These are phyloP conservation scores for Cetradonia linearis DNA, from an alignment of 495 filamentous ascomycete genomes.

Conservation along the genomic window DNA sequence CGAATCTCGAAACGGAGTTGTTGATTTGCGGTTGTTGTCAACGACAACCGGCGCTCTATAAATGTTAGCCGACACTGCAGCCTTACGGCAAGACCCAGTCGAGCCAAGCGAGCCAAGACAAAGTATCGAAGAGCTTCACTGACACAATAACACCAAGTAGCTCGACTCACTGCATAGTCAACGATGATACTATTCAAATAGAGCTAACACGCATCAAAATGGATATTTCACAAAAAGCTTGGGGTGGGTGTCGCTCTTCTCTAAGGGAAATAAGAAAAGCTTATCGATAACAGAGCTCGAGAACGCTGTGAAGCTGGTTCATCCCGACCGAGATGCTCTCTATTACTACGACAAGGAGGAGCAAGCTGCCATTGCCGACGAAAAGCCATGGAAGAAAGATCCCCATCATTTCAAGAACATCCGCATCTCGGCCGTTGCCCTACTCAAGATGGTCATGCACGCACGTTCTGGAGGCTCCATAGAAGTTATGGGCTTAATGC, in stretches of 20 bases:
- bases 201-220: conserved; percentile 20
- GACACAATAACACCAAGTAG: background rate
- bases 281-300: conserved; percentile 60
- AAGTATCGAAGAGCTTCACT: background rate
- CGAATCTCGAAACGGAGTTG: conserved; percentile 1
- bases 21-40: conserved; percentile 10
- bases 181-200: background rate
- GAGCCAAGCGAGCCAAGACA: background rate
- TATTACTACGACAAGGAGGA: conserved; percentile 65
- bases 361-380: conserved; percentile 46
- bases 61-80: background rate
- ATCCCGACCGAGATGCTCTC: conserved; percentile 78
- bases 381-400: conserved; percentile 72
- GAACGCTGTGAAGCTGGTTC: conserved; percentile 72
- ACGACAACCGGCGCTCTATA: background rate
- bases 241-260: conserved; percentile 37
- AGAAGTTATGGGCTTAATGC: conserved; percentile 98
- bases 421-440: conserved; percentile 83
- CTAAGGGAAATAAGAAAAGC: conserved; percentile 13
- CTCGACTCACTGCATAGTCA: background rate
- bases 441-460: conserved; percentile 99
- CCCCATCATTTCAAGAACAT: conserved; percentile 86
- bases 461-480: conserved; percentile 82
- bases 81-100: background rate
- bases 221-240: conserved; percentile 50